Evolutionary conservation across 495 filamentous ascomycete genomes (phyloP).

Genomic region (Mytilinidion resinicola): DNA sequence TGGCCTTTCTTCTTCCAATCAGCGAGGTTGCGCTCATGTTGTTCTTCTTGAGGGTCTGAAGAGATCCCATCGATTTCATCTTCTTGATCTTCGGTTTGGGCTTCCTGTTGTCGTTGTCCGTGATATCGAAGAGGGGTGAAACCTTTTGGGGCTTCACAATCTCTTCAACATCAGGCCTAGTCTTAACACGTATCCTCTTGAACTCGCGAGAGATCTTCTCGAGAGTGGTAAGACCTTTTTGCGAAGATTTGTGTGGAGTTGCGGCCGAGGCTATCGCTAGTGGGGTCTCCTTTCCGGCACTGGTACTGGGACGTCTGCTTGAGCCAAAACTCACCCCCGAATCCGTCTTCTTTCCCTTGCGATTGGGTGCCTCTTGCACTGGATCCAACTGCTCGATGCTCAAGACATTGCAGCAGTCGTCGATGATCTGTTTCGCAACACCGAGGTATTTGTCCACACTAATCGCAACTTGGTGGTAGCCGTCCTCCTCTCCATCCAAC

Average conservation of each 20-base stretch:
- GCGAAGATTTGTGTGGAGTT: constrained; percentile 24
- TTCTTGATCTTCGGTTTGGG: constrained; percentile 32
- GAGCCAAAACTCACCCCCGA: constrained; percentile 57
- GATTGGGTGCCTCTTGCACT: constrained; percentile 29
- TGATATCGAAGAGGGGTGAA: not conserved
- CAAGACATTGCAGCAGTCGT: constrained; percentile 50
- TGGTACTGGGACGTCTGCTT: constrained; percentile 26
- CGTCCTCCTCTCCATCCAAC: constrained; percentile 45
- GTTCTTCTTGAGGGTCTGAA: constrained; percentile 19
- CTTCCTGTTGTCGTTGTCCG: constrained; percentile 16
- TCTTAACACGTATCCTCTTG: constrained; percentile 39
- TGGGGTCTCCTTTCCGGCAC: constrained; percentile 15
- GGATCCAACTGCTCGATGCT: constrained; percentile 43
- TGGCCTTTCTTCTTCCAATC: constrained; percentile 12
- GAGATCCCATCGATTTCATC: constrained; percentile 35
- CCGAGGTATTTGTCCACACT: constrained; percentile 57
- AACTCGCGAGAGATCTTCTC: constrained; percentile 56
- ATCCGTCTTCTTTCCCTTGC: constrained; percentile 52
- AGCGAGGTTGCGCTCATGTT: constrained; percentile 24
- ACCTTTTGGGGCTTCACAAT: constrained; percentile 23
- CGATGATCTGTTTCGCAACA: constrained; percentile 53
- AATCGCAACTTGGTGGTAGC: constrained; percentile 52
- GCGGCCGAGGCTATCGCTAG: constrained; percentile 20
- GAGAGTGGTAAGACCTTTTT: constrained; percentile 46
- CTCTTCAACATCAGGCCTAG: constrained; percentile 27